Base-by-base conservation (phyloP, 257 asterid genomes). In the Solanum ossicruentum region DNA sequence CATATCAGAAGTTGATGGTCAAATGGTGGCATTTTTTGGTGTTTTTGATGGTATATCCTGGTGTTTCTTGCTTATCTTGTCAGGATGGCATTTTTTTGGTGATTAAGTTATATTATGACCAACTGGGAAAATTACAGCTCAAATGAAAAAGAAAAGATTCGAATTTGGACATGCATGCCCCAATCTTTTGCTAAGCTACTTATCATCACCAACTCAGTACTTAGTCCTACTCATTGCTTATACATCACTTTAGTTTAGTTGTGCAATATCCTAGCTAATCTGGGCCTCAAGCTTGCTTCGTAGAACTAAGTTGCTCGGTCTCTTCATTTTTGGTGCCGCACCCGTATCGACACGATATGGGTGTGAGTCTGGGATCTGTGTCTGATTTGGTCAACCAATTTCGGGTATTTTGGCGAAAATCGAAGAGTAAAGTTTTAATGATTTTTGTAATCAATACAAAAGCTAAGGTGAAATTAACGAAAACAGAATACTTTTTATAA, bases 11-110 rank as follows among this genome's bases (percentile, higher is more conserved):
- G 93, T 94, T 85, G 93, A 92, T 73, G 98, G 98, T 21, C 91
- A 92, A 85, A 93, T 91, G 93, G 96, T 93, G 86, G 98, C 93
- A 47, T 92, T 94, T 86, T 94, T 93, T 61, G 98, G 96, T 77
- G 95, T 93, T 88, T 93, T 88, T 86, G 98, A 93, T 83, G 96
- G 95, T 92, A 89, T 71, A 69, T 82, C 84, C 32, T 17, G 3
- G 67, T 12, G 5, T 86, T 82, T 65, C 61, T 49, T 28, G 54
- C 54, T 7, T 47, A 73, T 58, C 45, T 36, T 32, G 39, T 55
- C 45, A 67, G 80, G 39, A 65, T 82, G n/a, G 8, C 12, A 3
- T 65, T 51, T 73, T 41, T 70, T 18, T 41, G 10, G 54, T 41
- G 41, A 41, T 70, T 39, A 41, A 70, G 41, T 54, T 60, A n/a